Conservation (phyloP, 2,329 filamentous ascomycete genomes). For the Phialophora chinensis region DNA sequence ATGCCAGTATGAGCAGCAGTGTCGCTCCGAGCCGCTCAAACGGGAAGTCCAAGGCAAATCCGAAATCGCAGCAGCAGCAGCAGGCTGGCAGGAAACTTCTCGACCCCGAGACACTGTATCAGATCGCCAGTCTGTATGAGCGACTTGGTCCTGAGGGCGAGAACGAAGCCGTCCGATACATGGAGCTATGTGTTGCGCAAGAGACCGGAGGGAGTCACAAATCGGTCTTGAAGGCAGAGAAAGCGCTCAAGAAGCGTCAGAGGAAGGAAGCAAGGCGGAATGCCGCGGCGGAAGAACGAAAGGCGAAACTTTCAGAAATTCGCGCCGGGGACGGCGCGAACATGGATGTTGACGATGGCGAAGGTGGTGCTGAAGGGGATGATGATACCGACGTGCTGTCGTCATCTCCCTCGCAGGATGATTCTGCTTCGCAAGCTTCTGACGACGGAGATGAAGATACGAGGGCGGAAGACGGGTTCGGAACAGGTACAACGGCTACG, state of each 20-base stretch:
- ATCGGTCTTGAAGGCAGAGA: conserved; percentile 28
- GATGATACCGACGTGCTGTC: conserved; percentile 45
- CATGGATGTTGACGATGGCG: conserved; percentile 30
- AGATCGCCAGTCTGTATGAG: conserved; percentile 90
- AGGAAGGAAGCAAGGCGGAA: conserved; percentile 27
- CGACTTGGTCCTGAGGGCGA: conserved; percentile 69
- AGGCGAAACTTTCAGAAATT: conserved; percentile 18
- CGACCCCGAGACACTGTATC: conserved; percentile 87
- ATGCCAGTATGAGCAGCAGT: conserved; percentile 20
- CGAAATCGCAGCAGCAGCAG: conserved; percentile 17
- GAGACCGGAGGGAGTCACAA: conserved; percentile 72
- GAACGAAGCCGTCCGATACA: conserved; percentile 82
- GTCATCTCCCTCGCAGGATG: conserved; percentile 1
- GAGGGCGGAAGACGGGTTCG: conserved; percentile 52
- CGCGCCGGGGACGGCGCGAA: conserved; percentile 19
- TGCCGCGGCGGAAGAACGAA: conserved; percentile 28
- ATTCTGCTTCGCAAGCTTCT: conserved; percentile 11
- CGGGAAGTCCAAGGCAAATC: conserved; percentile 17
- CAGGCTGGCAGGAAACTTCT: conserved; percentile 60
- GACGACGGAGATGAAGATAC: conserved; percentile 48
- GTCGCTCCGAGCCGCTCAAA: conserved; percentile 3
- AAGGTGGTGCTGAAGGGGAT: conserved; percentile 40
- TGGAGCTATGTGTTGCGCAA: conserved; percentile 93
- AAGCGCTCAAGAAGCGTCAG: conserved; percentile 28
- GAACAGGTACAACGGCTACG: conserved; percentile 85